Conservation (phyloP, 1,284 basidiomycete species). For the Fomes fomentarius region DNA sequence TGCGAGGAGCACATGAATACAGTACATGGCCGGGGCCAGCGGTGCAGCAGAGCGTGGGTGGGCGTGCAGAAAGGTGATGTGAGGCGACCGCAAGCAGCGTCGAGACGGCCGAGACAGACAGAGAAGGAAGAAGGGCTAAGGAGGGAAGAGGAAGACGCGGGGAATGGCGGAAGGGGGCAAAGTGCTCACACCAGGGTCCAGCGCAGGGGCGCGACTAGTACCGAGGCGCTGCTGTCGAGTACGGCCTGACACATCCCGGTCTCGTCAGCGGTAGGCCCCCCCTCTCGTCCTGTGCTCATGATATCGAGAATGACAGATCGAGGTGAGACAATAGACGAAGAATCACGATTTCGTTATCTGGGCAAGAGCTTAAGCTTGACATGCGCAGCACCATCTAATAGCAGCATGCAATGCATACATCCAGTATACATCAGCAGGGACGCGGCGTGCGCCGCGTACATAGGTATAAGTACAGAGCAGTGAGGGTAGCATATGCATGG, state of each 20-base stretch:
- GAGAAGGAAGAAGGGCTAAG: slow-evolving; percentile 1
- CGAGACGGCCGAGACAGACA: background rate
- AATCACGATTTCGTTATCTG: too few species aligned
- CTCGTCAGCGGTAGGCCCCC: slow-evolving; percentile 13
- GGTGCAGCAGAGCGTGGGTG: background rate
- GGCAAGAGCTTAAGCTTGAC: too few species aligned
- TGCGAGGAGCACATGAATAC: slow-evolving; percentile 8
- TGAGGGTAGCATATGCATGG: background rate
- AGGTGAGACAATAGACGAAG: too few species aligned
- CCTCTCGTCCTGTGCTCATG: background rate
- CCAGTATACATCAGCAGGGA: too few species aligned
- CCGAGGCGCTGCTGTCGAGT: slow-evolving; percentile 6
- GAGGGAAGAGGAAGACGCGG: background rate
- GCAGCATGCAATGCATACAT: too few species aligned
- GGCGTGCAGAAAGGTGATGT: too few species aligned
- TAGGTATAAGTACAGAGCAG: background rate
- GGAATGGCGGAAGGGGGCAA: background rate
- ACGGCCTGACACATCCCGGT: slow-evolving; percentile 16
- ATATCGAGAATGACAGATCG: too few species aligned
- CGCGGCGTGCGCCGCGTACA: too few species aligned
- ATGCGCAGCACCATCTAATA: background rate
- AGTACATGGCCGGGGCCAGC: slow-evolving; percentile 8
- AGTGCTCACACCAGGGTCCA: background rate
- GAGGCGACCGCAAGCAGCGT: background rate
- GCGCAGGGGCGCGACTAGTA: too few species aligned